Conservation (phyloP, 2,329 filamentous ascomycete species). For the Sporothrix euskadiensis region DNA sequence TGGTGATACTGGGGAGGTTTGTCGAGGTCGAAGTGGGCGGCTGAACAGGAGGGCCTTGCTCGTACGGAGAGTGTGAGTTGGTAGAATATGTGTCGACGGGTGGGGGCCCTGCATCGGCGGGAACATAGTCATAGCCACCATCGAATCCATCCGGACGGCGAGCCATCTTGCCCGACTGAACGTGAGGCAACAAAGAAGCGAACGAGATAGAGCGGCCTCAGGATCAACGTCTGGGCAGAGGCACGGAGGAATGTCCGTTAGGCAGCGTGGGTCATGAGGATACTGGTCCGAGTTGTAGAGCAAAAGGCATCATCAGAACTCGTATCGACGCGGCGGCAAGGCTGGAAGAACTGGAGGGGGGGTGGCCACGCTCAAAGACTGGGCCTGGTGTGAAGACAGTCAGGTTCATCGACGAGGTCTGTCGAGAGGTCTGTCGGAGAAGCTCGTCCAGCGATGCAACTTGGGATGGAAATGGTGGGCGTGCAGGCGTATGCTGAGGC, state of each 20-base stretch:
- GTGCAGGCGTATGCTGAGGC: background rate
- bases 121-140: constrained; percentile 22
- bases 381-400: background rate
- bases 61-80: constrained; percentile 19
- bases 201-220: no score
- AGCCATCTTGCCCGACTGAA: constrained; percentile 19
- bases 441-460: constrained; percentile 15
- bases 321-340: background rate
- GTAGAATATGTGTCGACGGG: background rate
- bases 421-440: background rate
- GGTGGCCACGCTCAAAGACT: background rate
- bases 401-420: no score
- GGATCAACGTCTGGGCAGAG: background rate
- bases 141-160: constrained; percentile 37
- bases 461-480: background rate
- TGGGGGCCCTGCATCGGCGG: background rate
- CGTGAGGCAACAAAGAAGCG: background rate
- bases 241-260: constrained; percentile 8
- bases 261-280: constrained; percentile 17
- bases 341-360: background rate
- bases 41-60: constrained; percentile 35
- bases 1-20: constrained; percentile 49
- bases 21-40: constrained; percentile 37
- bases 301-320: constrained; percentile 1
- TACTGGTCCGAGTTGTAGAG: background rate